Percentiles rank a stretch among this genome's conserved stretches.
Conservation (phyloP, 2,329 filamentous ascomycete genomes). For the Fusarium acutatum region DNA sequence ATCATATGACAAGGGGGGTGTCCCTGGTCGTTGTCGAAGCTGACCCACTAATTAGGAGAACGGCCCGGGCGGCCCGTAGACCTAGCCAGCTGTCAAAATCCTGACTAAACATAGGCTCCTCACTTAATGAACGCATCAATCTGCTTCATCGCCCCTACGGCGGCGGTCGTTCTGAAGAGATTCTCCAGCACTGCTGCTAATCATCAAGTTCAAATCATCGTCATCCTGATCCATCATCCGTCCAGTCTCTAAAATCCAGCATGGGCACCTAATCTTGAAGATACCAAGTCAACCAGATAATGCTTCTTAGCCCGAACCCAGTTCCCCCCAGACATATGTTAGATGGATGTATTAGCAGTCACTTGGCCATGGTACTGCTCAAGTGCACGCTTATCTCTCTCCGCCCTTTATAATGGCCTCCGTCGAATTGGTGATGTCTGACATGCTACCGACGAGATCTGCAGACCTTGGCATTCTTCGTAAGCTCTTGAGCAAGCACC, state of each 20-base stretch:
- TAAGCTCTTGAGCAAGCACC: neutral
- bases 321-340: too few species aligned
- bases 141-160: neutral
- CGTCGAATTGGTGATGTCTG: neutral
- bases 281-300: neutral
- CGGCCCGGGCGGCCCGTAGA: neutral
- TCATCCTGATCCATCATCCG: fast-evolving
- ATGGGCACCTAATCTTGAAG: fast-evolving
- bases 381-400: too few species aligned
- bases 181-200: fast-evolving
- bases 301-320: too few species aligned
- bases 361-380: too few species aligned
- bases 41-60: neutral
- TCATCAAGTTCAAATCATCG: neutral
- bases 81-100: neutral
- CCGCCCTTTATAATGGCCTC: fast-evolving
- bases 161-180: fast-evolving
- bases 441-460: fast-evolving
- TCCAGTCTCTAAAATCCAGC: fast-evolving
- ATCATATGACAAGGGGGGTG: neutral
- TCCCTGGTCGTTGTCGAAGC: neutral
- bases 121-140: fast-evolving
- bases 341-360: too few species aligned
- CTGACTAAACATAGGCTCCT: neutral
- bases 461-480: fast-evolving